Evolutionary conservation across 345 rosid species (phyloP).

Genomic region (Rhodamnia rubescens): DNA sequence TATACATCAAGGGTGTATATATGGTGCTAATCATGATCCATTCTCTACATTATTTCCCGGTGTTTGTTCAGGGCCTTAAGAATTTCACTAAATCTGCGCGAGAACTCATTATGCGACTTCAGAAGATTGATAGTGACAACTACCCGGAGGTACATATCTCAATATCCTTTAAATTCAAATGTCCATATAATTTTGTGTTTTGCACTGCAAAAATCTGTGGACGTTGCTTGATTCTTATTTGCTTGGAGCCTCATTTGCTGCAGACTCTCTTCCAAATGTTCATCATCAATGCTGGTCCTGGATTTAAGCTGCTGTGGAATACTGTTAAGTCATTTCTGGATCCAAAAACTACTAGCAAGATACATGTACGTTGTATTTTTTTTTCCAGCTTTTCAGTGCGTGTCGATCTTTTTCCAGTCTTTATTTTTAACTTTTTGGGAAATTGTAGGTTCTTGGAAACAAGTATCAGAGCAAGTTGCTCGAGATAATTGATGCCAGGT

Average conservation of each 20-base stretch:
- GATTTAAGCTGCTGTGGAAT: conserved; percentile 85
- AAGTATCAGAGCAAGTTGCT: conserved; percentile 81
- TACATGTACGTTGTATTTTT: conserved; percentile 47
- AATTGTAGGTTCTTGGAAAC: conserved; percentile 81
- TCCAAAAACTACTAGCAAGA: conserved; percentile 96
- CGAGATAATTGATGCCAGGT: conserved; percentile 85
- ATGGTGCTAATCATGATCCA: not conserved
- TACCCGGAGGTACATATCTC: conserved; percentile 77
- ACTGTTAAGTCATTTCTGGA: conserved; percentile 80
- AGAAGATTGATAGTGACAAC: conserved; percentile 95
- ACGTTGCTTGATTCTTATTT: not conserved
- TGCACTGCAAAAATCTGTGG: not conserved
- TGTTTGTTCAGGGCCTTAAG: conserved; percentile 59
- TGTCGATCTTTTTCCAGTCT: not conserved
- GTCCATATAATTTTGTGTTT: not conserved
- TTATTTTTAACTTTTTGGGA: conserved; percentile 1
- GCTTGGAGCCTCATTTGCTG: conserved; percentile 1
- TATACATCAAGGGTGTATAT: not conserved
- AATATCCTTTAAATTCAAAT: not conserved
- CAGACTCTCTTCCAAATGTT: conserved; percentile 99
- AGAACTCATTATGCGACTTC: conserved; percentile 79
- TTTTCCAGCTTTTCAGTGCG: not conserved
- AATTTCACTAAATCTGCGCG: conserved; percentile 89
- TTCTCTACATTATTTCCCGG: not conserved
- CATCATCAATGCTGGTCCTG: conserved; percentile 93